A percentile compares a stretch with the other conserved stretches of the same genome.
These are phyloP conservation scores for Talaromyces piceae DNA, from an alignment of 2,329 filamentous ascomycete species.

Conservation along the genomic window DNA sequence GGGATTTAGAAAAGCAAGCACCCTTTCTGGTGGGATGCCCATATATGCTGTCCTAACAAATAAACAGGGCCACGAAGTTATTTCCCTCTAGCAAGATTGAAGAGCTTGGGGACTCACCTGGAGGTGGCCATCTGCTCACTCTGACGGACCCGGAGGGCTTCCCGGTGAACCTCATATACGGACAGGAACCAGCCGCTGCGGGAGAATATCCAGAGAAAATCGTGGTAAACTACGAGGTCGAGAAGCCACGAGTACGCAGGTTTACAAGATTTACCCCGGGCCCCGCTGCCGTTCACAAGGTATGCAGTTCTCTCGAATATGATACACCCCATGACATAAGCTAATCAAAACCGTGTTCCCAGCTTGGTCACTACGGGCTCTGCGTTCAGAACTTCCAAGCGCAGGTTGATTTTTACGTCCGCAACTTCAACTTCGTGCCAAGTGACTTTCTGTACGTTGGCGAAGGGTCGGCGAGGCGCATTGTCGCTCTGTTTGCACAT, in stretches of 20 bases:
- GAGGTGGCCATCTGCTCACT: conserved; percentile 32
- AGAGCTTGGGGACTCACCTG: conserved; percentile 24
- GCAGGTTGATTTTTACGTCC: conserved; percentile 22
- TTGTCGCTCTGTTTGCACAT: conserved; percentile 41
- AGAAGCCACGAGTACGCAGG: conserved; percentile 21
- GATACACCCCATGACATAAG: neutral
- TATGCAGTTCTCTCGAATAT: conserved; percentile 6
- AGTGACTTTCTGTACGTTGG: conserved; percentile 24
- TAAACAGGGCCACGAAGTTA: neutral
- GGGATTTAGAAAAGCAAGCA: conserved; percentile 36
- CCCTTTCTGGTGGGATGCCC: neutral
- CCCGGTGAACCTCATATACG: conserved; percentile 34
- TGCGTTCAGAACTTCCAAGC: conserved; percentile 21
- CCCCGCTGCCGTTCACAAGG: conserved; percentile 26
- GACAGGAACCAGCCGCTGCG: conserved; percentile 21
- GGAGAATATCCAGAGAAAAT: conserved; percentile 16
- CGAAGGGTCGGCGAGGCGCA: conserved; percentile 14
- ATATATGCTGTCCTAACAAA: neutral
- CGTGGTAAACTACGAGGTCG: conserved; percentile 19
- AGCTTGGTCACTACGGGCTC: conserved; percentile 25
- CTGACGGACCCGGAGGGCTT: conserved; percentile 36
- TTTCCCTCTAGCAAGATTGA: neutral
- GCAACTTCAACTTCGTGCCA: conserved; percentile 24
- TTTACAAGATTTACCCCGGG: conserved; percentile 25
- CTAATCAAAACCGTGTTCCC: neutral